Base-by-base conservation (phyloP, 345 rosid species). In the Cardamine resedifolia region DNA sequence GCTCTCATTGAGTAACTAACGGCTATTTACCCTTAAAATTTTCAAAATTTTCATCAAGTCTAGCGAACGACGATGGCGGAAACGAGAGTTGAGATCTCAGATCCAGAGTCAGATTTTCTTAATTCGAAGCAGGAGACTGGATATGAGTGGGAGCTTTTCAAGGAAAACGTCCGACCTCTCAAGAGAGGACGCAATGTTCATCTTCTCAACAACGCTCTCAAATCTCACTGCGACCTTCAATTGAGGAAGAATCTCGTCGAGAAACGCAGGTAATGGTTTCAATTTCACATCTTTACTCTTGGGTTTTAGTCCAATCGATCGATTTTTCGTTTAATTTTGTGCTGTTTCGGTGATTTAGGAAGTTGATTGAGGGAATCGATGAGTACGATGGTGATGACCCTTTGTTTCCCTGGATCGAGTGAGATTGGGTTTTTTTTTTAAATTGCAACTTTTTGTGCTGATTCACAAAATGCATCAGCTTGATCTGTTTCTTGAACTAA, bases 91-190 rank as follows among this genome's bases (percentile, higher is more conserved):
- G 68, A 77, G 76, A 64, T 58, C 57, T 39, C 86, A 75, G 98
- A 94, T 71, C 86, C 92, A 30, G 98, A 94, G 80, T 48, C 91
- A 24, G 86, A 81, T 81, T 94, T 94, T 74, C 84, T 94, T 1
- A 84, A 80, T 3, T 86, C 89, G 4, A 88, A 83, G 52, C 81
- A 81, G 64, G 86, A 89, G 82, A 89, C 90, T 0, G 92, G 97
- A 5, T 53, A 78, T 50, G 96, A 94, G 77, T 94, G 98, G 98
- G 97, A 94, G 71, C 83, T 86, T 34, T 94, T 80, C 84, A 94
- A 94, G 74, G 98, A 94, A 63, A 94, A 94, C 77, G 90, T 94
- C 6, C 76, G 94, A 65, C 97, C 97, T 0, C 67, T 93, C 47
- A 90, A 90, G 85, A 78, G 98, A 68, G 98, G 98, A 19, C 96